phyloP scores from a whole-genome alignment of 2,329 filamentous ascomycete genomes.

The Cercospora brassicicola region DNA sequence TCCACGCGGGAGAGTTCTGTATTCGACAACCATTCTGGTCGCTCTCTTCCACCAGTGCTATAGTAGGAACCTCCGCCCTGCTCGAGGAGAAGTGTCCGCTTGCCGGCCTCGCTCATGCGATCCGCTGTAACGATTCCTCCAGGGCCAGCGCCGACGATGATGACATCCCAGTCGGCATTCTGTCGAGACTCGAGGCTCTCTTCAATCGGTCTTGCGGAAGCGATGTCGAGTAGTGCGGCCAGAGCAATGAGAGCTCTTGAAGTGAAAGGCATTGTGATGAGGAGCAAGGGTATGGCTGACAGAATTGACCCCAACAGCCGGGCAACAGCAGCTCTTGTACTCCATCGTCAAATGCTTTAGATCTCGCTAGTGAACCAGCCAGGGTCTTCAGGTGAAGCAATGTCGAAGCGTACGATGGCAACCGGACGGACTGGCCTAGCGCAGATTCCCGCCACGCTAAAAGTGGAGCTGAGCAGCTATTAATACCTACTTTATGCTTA shows the following conservation, averaged over 20 bases:
- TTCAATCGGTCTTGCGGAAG: constrained; percentile 5
- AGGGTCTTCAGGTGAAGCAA: background rate
- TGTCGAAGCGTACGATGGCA: background rate
- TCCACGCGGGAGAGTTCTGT: constrained; percentile 55
- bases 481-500: background rate
- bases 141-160: constrained; percentile 53
- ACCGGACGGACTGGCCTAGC: background rate
- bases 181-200: constrained; percentile 5
- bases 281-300: background rate
- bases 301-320: background rate
- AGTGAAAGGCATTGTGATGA: constrained; percentile 3
- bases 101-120: constrained; percentile 53
- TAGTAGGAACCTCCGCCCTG: constrained; percentile 49
- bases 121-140: constrained; percentile 56
- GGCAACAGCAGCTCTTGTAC: background rate
- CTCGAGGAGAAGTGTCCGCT: constrained; percentile 55
- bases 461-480: background rate
- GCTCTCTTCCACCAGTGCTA: constrained; percentile 43
- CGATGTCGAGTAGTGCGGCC: background rate
- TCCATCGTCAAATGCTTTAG: background rate
- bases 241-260: constrained; percentile 9
- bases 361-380: background rate
- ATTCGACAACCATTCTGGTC: constrained; percentile 51
- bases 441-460: background rate
- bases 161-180: constrained; percentile 32